Evolutionary conservation across 192 early-diverging fungal genomes (phyloP), one percentile per base, ranked within the genome.

Genomic region (Irineochytrium annulatum): DNA sequence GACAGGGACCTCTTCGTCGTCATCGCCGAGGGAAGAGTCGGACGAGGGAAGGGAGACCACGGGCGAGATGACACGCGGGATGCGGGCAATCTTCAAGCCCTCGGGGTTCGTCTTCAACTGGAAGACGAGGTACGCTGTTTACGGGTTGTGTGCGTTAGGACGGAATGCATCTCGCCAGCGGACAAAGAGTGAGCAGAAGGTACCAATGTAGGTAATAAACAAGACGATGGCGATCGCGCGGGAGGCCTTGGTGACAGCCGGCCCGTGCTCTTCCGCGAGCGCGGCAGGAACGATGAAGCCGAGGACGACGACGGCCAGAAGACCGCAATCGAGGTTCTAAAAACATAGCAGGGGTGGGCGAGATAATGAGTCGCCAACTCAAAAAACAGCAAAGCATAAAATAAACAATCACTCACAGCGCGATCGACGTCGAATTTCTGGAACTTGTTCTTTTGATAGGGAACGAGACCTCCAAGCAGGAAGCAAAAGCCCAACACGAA

Each of bases 401-500:
- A n/a, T n/a, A n/a, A n/a, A n/a, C n/a, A n/a, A n/a, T n/a, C n/a
- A n/a, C n/a, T n/a, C n/a, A n/a, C n/a, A n/a, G 71, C 60, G 20
- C 34, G 41, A 14, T 59, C 60, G 16, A 52, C 54, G 31, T 63
- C 53, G 46, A 70, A 78, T 45, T 63, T 70, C 44, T 92, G 91
- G 34, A 62, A 62, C 60, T 62, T 62, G 59, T 81, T 79, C 63
- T 84, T 80, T 71, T 79, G 79, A 41, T 86, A 82, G 6, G 60
- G 60, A 51, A 56, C 43, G 52, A 87, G n/a, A 20, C 94, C 93
- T 41, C 92, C 93, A 55, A 77, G 77, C 37, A 94, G 76, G 78
- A 94, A 95, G 57, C 88, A 91, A 60, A 89, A 77, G 30, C 94
- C 94, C 2, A 91, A 74, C 1, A 95, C 91, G 57, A 94, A 73